Base-by-base conservation (phyloP, 2,329 filamentous ascomycete species). In the Botryotinia calthae region DNA sequence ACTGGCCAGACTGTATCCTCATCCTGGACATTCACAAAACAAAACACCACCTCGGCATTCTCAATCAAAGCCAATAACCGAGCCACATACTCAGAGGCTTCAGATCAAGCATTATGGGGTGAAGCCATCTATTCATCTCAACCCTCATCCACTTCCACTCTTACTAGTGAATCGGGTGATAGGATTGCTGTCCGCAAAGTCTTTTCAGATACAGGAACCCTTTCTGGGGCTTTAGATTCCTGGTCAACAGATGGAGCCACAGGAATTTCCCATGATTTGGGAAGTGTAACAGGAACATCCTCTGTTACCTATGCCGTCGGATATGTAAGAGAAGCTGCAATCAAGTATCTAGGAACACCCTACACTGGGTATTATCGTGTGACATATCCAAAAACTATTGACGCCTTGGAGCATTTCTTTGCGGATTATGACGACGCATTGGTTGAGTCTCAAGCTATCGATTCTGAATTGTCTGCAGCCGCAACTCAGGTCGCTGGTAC, bases 261-360 rank as follows among this genome's bases (percentile, higher is more conserved):
- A 77, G 87, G 81, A 12, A 87, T 87, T 75, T 82, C 86, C 22
- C 80, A 84, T 34, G 81, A 87, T 69, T 79, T 89, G 44, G 86
- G 86, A 18, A 79, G 79, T 2, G 83, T 88, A 0, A 77, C 78
- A 3, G 77, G 80, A 0, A 74, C 79, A 44, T 54, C 62, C 8
- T 58, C 54, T 37, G 75, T 75, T 28, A 74, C 73, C 25, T 77
- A 73, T 67, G 74, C 72, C 12, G 37, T 77, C 10, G 76, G 76
- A 25, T 20, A 71, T 72, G 74, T 72, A 22, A 71, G 73, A 54
- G 74, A 76, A 40, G 66, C 68, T 31, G 71, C 70, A 9, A 62
- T 77, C n/a, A 74, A 76, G 54, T 77, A 77, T 70, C 51, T 77
- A 18, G 76, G 74, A 42, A 71, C 63, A 6, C 62, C 73, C 25